Percentiles rank a stretch among this genome's conserved stretches.
These are phyloP conservation scores for Quercus engelmannii DNA, from an alignment of 306 rosid species.

Conservation along the genomic window DNA sequence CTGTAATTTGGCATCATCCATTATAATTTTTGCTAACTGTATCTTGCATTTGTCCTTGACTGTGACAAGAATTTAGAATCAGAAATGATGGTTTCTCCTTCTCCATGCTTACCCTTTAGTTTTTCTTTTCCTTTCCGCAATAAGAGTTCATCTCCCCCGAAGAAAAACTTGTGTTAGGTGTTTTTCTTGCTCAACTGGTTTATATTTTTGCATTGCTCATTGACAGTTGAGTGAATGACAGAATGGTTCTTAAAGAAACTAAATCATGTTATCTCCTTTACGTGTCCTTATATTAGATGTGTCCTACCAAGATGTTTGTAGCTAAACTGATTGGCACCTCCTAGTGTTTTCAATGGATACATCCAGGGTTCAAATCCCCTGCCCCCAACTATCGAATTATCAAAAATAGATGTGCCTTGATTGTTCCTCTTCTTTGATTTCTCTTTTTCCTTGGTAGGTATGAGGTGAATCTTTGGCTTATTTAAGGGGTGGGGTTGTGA, in stretches of 20 bases:
- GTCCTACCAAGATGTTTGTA: too few relatives aligned
- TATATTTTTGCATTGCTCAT: background rate
- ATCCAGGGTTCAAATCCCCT: too few relatives aligned
- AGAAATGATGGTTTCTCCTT: background rate
- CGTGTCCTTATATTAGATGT: too few relatives aligned
- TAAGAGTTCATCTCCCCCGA: background rate
- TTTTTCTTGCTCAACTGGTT: background rate
- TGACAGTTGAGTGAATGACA: background rate
- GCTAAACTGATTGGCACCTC: too few relatives aligned
- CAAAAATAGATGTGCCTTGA: background rate
- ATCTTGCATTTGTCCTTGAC: background rate
- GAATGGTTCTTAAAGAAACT: too few relatives aligned
- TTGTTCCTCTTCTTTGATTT: background rate
- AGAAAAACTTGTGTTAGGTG: background rate
- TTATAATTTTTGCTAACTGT: background rate
- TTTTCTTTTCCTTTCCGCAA: background rate
- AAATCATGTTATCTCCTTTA: background rate
- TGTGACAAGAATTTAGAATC: background rate
- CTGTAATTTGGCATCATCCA: background rate
- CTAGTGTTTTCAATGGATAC: too few relatives aligned
- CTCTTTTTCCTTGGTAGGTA: background rate
- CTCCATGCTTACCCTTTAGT: background rate
- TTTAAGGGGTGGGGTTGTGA: background rate
- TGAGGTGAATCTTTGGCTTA: background rate
- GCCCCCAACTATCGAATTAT: too few relatives aligned